Evolutionary conservation across 1,284 basidiomycete genomes (phyloP).

Genomic region (Cutaneotrichosporon cavernicola): DNA sequence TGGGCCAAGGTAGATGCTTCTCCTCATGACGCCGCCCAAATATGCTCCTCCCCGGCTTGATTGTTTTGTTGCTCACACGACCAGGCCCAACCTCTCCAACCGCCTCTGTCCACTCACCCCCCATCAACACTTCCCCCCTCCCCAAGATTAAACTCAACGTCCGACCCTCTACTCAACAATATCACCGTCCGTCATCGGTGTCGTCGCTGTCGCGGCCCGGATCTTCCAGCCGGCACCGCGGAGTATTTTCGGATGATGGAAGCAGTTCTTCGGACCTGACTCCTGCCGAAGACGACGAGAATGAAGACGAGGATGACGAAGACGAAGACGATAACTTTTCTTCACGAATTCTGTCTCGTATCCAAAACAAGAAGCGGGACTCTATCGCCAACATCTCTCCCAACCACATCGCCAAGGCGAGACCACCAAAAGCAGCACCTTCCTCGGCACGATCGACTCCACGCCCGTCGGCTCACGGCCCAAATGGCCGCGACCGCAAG

Average conservation of each 20-base stretch:
- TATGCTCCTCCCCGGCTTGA: not conserved
- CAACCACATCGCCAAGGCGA: slow-evolving; percentile 15
- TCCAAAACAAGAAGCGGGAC: slow-evolving; percentile 23
- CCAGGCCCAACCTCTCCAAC: slow-evolving; percentile 30
- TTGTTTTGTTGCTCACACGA: slow-evolving; percentile 26
- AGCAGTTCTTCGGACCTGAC: slow-evolving; percentile 29
- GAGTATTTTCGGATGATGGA: slow-evolving; percentile 22
- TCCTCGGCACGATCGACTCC: slow-evolving; percentile 6
- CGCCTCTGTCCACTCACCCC: slow-evolving; percentile 21
- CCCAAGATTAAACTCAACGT: slow-evolving; percentile 29
- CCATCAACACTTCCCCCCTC: slow-evolving; percentile 17
- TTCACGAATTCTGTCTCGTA: slow-evolving; percentile 4
- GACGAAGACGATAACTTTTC: slow-evolving; percentile 20
- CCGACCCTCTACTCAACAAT: slow-evolving; percentile 13
- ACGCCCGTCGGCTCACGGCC: slow-evolving; percentile 31
- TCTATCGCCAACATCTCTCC: slow-evolving; percentile 10
- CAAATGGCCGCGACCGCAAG: slow-evolving; percentile 41
- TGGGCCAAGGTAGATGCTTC: not conserved
- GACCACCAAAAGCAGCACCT: slow-evolving; percentile 16
- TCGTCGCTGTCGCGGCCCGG: slow-evolving; percentile 14
- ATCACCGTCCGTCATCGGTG: slow-evolving; percentile 15
- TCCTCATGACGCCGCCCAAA: slow-evolving; percentile 8
- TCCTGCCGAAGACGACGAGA: slow-evolving; percentile 28
- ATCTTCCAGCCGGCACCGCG: slow-evolving; percentile 17
- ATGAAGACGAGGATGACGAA: slow-evolving; percentile 22